Evolutionary conservation across 805 yeast species (phyloP).

Genomic region (Candida chilensis): DNA sequence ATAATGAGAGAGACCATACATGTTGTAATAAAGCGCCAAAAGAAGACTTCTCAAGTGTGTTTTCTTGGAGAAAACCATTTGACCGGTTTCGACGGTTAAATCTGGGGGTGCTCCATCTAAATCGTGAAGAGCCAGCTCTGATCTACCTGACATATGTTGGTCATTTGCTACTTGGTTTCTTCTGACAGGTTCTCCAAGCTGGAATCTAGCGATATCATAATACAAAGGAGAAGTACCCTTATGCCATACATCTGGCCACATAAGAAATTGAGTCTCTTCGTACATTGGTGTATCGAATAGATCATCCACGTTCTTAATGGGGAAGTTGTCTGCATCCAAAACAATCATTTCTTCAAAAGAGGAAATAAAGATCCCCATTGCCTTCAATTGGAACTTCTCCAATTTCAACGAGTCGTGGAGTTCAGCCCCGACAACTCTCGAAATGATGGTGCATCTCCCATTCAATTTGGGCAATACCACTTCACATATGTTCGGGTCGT

Average conservation of each 20-base stretch:
- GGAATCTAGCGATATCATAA: constrained; percentile 20
- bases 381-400: constrained; percentile 60
- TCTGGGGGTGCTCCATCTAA: constrained; percentile 18
- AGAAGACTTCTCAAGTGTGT: constrained; percentile 18
- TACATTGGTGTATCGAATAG: constrained; percentile 35
- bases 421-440: constrained; percentile 49
- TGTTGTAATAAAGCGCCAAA: constrained; percentile 22
- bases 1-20: constrained; percentile 17
- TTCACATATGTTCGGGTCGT: constrained; percentile 64
- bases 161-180: constrained; percentile 19
- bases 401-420: constrained; percentile 40
- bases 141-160: constrained; percentile 8
- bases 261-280: constrained; percentile 13
- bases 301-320: constrained; percentile 54
- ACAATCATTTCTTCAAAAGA: constrained; percentile 64
- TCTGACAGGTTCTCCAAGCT: constrained; percentile 16
- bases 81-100: constrained; percentile 23
- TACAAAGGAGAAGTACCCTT: constrained; percentile 19
- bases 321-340: constrained; percentile 71
- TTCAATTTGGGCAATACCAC: constrained; percentile 49
- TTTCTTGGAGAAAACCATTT: constrained; percentile 22
- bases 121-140: constrained; percentile 18
- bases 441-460: constrained; percentile 60
- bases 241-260: constrained; percentile 29
- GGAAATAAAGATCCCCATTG: constrained; percentile 62